Percentiles rank a stretch among this genome's conserved stretches.
These are phyloP conservation scores for Cotoneaster glaucophyllus DNA, from an alignment of 306 rosid species.

Conservation along the genomic window DNA sequence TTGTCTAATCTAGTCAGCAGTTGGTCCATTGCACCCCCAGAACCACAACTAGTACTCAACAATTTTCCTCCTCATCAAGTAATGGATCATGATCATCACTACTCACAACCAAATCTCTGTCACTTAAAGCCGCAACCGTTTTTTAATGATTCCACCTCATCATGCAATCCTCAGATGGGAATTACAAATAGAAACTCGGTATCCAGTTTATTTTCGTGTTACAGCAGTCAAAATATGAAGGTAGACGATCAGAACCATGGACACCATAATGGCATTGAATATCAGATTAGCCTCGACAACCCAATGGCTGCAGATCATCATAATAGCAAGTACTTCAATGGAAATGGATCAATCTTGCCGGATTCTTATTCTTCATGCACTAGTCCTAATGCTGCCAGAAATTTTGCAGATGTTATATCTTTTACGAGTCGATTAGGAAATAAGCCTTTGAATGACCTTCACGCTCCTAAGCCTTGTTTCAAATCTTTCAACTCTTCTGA, in stretches of 20 bases:
- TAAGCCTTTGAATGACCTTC: conserved; percentile 41
- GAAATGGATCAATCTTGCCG: conserved; percentile 14
- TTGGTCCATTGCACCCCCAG: conserved; percentile 89
- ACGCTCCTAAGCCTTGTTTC: conserved; percentile 33
- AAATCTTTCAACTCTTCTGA: conserved; percentile 39
- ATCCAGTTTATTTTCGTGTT: conserved; percentile 4
- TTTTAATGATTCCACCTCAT: background rate
- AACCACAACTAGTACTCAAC: conserved; percentile 27
- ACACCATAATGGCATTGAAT: conserved; percentile 22
- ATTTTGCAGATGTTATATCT: conserved; percentile 60
- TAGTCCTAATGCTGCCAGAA: conserved; percentile 15
- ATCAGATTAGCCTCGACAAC: conserved; percentile 31
- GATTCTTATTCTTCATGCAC: conserved; percentile 37
- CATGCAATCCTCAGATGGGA: background rate
- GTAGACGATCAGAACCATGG: background rate
- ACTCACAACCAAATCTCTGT: conserved; percentile 12
- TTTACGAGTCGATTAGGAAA: conserved; percentile 41
- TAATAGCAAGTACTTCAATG: conserved; percentile 26
- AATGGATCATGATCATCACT: conserved; percentile 24
- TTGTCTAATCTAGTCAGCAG: conserved; percentile 67
- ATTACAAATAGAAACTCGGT: background rate
- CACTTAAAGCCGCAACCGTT: background rate
- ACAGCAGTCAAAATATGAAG: background rate
- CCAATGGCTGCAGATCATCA: conserved; percentile 19
- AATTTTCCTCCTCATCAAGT: background rate